Conservation (phyloP, 768 basidiomycete species). For the Pisolithus marmoratus region DNA sequence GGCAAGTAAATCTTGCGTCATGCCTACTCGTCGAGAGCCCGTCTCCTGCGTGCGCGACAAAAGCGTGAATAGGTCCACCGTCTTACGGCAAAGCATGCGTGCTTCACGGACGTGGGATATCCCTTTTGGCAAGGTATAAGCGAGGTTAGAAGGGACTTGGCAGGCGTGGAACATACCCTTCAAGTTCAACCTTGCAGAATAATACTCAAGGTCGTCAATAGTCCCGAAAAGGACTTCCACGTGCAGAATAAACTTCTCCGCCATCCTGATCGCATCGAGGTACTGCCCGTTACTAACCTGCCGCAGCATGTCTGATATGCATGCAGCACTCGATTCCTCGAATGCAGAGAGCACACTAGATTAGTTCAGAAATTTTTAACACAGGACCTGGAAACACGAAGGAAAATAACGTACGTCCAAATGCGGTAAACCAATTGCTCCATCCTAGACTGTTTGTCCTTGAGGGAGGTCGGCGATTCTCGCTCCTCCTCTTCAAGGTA, state of each 20-base stretch:
- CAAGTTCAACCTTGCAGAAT: conserved; percentile 71
- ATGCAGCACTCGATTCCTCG: conserved; percentile 98
- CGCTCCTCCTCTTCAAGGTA: conserved; percentile 74
- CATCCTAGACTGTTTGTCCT: conserved; percentile 89
- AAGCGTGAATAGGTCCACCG: conserved; percentile 95
- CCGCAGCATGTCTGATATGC: conserved; percentile 97
- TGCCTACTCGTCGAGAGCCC: conserved; percentile 83
- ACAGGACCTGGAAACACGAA: conserved; percentile 5
- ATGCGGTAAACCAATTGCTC: conserved; percentile 97
- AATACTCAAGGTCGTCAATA: conserved; percentile 91
- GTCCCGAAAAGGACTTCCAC: conserved; percentile 97
- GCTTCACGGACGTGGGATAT: conserved; percentile 99
- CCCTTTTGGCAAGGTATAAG: conserved; percentile 41
- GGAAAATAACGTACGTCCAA: conserved; percentile 74
- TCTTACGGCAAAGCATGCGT: conserved; percentile 97
- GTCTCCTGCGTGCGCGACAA: conserved; percentile 95
- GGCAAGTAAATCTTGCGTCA: conserved; percentile 95
- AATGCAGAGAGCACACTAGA: conserved; percentile 89
- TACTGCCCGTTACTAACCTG: conserved; percentile 97
- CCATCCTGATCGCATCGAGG: conserved; percentile 95
- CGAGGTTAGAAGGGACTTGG: not conserved
- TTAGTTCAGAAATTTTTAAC: conserved; percentile 1
- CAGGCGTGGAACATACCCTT: conserved; percentile 59
- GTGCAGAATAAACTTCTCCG: conserved; percentile 97
- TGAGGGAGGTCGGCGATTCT: conserved; percentile 74